Percentiles rank a stretch among this genome's conserved stretches.
Conservation (phyloP, 495 filamentous ascomycete genomes). For the Penicillium diatomitis region DNA sequence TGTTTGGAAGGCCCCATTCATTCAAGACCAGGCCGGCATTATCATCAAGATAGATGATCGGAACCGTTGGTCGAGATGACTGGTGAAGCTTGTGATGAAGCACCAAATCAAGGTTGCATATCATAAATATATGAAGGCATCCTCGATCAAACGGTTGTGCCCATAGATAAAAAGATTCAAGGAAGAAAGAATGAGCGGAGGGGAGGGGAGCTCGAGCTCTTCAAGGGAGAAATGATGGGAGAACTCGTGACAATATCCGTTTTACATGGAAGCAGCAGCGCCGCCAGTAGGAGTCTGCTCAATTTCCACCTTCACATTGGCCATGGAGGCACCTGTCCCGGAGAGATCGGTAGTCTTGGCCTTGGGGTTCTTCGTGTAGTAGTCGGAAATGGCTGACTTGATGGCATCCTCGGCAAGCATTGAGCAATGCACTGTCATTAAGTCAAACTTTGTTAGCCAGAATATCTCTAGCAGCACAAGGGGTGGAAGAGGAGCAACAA, state of each 20-base stretch:
- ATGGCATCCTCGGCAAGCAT: slow-evolving; percentile 99
- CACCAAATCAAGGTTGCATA: too few relatives aligned
- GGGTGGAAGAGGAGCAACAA: neutral
- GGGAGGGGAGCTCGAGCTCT: neutral
- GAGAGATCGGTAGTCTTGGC: slow-evolving; percentile 62
- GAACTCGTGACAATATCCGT: neutral
- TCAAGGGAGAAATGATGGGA: neutral
- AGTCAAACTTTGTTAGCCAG: neutral
- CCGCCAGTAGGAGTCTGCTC: slow-evolving; percentile 20
- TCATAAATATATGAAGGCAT: neutral
- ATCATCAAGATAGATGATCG: too few relatives aligned
- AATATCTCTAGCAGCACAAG: too few relatives aligned
- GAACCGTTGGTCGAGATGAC: too few relatives aligned
- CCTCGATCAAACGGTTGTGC: slow-evolving; percentile 18
- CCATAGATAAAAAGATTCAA: neutral
- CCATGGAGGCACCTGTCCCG: slow-evolving; percentile 54
- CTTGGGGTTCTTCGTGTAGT: slow-evolving; percentile 87
- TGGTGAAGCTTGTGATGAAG: too few relatives aligned
- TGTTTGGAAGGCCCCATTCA: slow-evolving; percentile 9
- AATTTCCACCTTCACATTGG: slow-evolving; percentile 42
- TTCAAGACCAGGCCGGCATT: too few relatives aligned
- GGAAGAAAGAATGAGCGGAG: neutral
- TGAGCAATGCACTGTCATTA: slow-evolving; percentile 75
- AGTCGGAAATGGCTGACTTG: slow-evolving; percentile 97
- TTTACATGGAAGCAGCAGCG: slow-evolving; percentile 23